Evolutionary conservation across 768 basidiomycete genomes (phyloP).

Genomic region (Suillus cothurnatus): DNA sequence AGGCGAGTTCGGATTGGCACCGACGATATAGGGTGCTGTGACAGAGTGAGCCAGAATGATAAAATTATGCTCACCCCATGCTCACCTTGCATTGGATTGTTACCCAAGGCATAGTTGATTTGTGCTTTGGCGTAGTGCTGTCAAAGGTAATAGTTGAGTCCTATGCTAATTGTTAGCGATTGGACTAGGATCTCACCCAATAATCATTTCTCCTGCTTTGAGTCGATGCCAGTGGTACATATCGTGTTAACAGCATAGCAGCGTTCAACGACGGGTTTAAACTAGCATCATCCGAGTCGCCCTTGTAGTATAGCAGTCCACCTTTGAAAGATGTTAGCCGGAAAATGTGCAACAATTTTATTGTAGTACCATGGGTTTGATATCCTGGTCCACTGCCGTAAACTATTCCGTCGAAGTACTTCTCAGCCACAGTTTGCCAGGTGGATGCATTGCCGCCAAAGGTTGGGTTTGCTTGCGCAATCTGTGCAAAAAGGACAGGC

Average conservation of each 20-base stretch:
- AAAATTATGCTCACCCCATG: neutral
- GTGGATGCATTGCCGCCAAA: slow-evolving; percentile 57
- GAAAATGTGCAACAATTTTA: slow-evolving; percentile 1
- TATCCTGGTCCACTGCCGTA: slow-evolving; percentile 54
- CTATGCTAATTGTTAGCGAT: neutral
- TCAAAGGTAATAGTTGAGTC: slow-evolving; percentile 2
- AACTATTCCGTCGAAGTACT: slow-evolving; percentile 74
- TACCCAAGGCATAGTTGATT: slow-evolving; percentile 80
- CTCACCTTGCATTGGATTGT: slow-evolving; percentile 86
- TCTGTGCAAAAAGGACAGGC: slow-evolving; percentile 74
- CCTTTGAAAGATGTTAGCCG: slow-evolving; percentile 43
- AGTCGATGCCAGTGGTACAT: slow-evolving; percentile 72
- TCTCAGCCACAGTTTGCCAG: slow-evolving; percentile 75
- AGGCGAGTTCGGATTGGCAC: slow-evolving; percentile 88
- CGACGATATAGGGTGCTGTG: slow-evolving; percentile 67
- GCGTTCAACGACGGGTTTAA: slow-evolving; percentile 87
- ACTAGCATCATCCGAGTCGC: slow-evolving; percentile 78
- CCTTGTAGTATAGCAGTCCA: slow-evolving; percentile 79
- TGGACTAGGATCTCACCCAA: slow-evolving; percentile 40
- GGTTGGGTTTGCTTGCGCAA: slow-evolving; percentile 57
- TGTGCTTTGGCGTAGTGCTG: slow-evolving; percentile 78
- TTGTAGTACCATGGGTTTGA: slow-evolving; percentile 57
- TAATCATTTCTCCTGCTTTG: slow-evolving; percentile 60
- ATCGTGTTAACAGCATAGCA: slow-evolving; percentile 81
- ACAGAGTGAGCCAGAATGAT: slow-evolving; percentile 5